Percentiles rank a stretch among this genome's conserved stretches.
Evolutionary conservation across 2,329 filamentous ascomycete genomes (phyloP).

Genomic region (Calonectria leucothoes): DNA sequence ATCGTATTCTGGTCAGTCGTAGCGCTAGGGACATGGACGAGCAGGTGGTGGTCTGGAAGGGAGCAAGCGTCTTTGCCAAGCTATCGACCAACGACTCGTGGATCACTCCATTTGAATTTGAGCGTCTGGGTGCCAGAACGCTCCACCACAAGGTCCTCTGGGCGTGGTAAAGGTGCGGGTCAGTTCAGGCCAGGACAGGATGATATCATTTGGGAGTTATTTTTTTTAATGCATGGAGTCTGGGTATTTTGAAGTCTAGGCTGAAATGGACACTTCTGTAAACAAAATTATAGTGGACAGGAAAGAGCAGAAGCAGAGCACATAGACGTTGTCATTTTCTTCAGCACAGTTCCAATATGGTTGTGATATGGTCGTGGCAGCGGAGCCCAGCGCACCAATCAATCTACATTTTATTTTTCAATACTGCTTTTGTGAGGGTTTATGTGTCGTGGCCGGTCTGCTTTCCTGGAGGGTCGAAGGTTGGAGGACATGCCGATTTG

Average conservation of each 20-base stretch:
- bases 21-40: slow-evolving; percentile 95
- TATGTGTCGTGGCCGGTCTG: background rate
- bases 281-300: slow-evolving; percentile 7
- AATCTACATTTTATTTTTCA: background rate
- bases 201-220: slow-evolving; percentile 36
- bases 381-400: background rate
- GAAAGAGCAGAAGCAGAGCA: slow-evolving; percentile 1
- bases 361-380: background rate
- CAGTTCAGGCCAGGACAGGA: slow-evolving; percentile 6
- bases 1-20: slow-evolving; percentile 71
- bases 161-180: slow-evolving; percentile 60
- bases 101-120: slow-evolving; percentile 90
- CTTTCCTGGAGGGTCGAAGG: background rate
- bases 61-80: slow-evolving; percentile 95
- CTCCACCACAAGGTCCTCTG: slow-evolving; percentile 84
- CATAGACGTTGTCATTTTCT: background rate
- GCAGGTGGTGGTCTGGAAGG: slow-evolving; percentile 98
- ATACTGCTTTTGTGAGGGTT: background rate
- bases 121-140: slow-evolving; percentile 83
- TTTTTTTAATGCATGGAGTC: slow-evolving; percentile 39
- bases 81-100: slow-evolving; percentile 94
- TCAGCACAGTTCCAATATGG: background rate
- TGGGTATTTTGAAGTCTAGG: slow-evolving; percentile 32
- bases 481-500: background rate
- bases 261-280: slow-evolving; percentile 11